These are phyloP conservation scores for Myxozyma vanderwaltii DNA, from an alignment of 805 yeast species.

Conservation along the genomic window DNA sequence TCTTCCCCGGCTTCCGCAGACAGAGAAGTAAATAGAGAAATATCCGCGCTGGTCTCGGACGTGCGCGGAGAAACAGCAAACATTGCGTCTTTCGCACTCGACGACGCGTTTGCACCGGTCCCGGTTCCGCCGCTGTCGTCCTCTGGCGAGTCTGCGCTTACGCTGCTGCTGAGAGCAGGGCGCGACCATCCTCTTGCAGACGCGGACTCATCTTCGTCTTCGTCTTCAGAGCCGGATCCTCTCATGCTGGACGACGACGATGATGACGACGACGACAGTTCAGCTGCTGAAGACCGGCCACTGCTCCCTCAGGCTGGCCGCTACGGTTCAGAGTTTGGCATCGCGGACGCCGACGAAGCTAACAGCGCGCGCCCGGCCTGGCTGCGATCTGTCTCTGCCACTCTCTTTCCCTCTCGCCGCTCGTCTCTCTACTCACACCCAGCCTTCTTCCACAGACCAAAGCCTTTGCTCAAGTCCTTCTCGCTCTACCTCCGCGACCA, in stretches of 20 bases:
- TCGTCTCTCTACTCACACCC: background rate
- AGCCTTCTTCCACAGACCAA: background rate
- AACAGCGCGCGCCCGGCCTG: background rate
- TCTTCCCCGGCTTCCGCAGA: conserved; percentile 2
- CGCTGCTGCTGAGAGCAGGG: conserved; percentile 16
- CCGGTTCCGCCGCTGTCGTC: conserved; percentile 24
- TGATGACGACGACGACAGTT: background rate
- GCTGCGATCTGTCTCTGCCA: background rate
- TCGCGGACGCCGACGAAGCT: background rate
- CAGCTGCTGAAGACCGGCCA: conserved; percentile 2
- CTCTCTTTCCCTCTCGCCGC: background rate
- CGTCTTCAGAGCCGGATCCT: background rate
- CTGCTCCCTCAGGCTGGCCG: background rate
- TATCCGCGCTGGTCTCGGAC: background rate
- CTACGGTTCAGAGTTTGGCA: conserved; percentile 9
- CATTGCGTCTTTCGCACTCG: conserved; percentile 29
- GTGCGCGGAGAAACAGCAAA: conserved; percentile 34
- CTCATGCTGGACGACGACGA: background rate
- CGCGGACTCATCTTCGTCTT: background rate
- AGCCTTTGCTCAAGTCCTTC: background rate
- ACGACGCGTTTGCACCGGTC: conserved; percentile 12
- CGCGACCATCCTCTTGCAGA: background rate
- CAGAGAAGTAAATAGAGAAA: background rate
- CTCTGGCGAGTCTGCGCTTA: conserved; percentile 15
- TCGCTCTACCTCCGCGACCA: background rate